Percentiles rank a stretch among this genome's conserved stretches.
These are phyloP conservation scores for Plenodomus tracheiphilus DNA, from an alignment of 2,329 filamentous ascomycete species.

Conservation along the genomic window DNA sequence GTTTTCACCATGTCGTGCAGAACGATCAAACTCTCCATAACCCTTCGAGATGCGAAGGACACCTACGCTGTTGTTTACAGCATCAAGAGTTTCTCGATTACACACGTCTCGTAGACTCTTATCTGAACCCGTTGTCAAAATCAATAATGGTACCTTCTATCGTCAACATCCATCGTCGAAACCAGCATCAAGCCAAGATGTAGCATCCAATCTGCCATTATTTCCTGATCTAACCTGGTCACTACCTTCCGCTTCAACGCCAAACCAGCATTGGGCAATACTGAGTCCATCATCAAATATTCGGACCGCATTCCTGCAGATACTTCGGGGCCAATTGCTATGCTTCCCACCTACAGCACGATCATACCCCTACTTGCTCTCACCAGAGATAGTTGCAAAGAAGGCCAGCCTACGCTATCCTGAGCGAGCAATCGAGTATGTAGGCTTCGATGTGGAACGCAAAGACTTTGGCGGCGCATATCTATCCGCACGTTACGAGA, in stretches of 20 bases:
- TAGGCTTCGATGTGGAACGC: slow-evolving; percentile 82
- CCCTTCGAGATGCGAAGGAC: slow-evolving; percentile 38
- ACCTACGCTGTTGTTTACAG: slow-evolving; percentile 29
- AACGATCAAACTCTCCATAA: neutral
- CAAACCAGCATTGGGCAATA: slow-evolving; percentile 74
- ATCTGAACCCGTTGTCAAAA: slow-evolving; percentile 35
- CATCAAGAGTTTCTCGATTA: slow-evolving; percentile 27
- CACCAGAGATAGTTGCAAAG: slow-evolving; percentile 59
- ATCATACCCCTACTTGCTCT: slow-evolving; percentile 76
- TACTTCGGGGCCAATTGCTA: slow-evolving; percentile 75
- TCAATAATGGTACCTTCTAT: slow-evolving; percentile 77
- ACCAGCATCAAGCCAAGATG: slow-evolving; percentile 45
- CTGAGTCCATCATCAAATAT: slow-evolving; percentile 77
- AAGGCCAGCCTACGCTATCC: slow-evolving; percentile 61
- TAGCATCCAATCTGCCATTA: slow-evolving; percentile 67
- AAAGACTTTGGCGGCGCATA: slow-evolving; percentile 68
- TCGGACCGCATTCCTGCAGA: slow-evolving; percentile 80
- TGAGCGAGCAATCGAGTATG: slow-evolving; percentile 76
- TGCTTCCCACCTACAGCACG: slow-evolving; percentile 75
- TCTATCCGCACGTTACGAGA: slow-evolving; percentile 88
- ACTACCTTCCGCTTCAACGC: slow-evolving; percentile 61
- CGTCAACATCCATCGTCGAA: slow-evolving; percentile 64
- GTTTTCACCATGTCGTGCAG: neutral
- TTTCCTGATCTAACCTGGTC: slow-evolving; percentile 73
- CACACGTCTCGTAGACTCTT: slow-evolving; percentile 19